Evolutionary conservation across 306 rosid species (phyloP).

Genomic region (Cotoneaster glaucophyllus): DNA sequence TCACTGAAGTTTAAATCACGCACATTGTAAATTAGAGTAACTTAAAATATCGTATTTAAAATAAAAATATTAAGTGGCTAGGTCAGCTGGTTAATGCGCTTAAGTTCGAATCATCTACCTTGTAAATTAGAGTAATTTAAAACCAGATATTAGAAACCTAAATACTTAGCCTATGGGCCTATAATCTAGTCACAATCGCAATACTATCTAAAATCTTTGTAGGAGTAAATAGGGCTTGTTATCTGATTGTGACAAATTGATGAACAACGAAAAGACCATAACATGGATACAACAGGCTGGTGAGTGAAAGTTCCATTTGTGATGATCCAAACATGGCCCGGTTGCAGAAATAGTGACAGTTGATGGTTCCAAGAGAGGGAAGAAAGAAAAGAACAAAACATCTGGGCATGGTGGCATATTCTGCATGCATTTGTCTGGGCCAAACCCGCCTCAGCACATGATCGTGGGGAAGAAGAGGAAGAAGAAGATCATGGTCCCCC

Average conservation of each 20-base stretch:
- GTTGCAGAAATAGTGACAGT: slow-evolving; percentile 15
- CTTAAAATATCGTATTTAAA: too few species aligned
- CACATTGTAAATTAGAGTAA: too few species aligned
- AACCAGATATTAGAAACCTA: neutral
- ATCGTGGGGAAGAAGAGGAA: slow-evolving; percentile 21
- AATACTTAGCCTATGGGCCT: neutral
- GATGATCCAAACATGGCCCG: slow-evolving; percentile 12
- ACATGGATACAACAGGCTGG: slow-evolving; percentile 36
- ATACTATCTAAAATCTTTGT: slow-evolving; percentile 10
- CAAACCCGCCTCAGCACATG: slow-evolving; percentile 38
- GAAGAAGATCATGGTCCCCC: slow-evolving; percentile 4
- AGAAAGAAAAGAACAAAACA: slow-evolving; percentile 15
- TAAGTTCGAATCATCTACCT: too few species aligned
- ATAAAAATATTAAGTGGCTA: too few species aligned
- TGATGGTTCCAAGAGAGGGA: slow-evolving; percentile 8
- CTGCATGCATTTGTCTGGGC: slow-evolving; percentile 39
- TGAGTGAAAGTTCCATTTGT: slow-evolving; percentile 14
- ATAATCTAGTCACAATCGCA: slow-evolving; percentile 19
- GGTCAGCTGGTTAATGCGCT: too few species aligned
- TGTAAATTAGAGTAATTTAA: too few species aligned
- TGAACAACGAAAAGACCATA: slow-evolving; percentile 30
- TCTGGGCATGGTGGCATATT: slow-evolving; percentile 25
- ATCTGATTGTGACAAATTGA: slow-evolving; percentile 23
- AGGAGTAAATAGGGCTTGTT: neutral
- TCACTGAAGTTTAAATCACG: too few species aligned